These are phyloP conservation scores for Pestalotiopsis fici DNA, from an alignment of 2,329 filamentous ascomycete genomes.

Conservation along the genomic window DNA sequence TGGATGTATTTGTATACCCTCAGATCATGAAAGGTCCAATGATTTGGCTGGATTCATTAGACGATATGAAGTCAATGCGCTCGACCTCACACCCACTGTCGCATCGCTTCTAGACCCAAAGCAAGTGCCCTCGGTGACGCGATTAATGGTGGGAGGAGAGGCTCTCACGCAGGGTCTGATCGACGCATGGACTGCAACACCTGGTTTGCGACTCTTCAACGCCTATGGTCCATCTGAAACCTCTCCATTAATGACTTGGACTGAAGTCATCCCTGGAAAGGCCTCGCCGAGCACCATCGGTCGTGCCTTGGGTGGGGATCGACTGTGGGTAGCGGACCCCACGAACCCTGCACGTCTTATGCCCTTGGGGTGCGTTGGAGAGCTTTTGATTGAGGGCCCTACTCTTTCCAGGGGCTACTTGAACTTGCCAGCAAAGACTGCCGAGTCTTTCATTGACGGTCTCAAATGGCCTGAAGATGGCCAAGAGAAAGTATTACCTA, in stretches of 20 bases:
- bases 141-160: constrained; percentile 26
- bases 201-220: background rate
- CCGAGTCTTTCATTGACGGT: background rate
- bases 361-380: background rate
- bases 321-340: background rate
- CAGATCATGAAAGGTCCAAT: constrained; percentile 37
- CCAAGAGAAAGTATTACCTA: background rate
- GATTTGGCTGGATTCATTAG: constrained; percentile 31
- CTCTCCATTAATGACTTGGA: constrained; percentile 30
- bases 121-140: constrained; percentile 21
- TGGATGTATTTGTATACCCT: constrained; percentile 41
- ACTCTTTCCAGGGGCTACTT: constrained; percentile 4
- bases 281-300: background rate
- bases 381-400: constrained; percentile 4
- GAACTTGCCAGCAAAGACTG: background rate
- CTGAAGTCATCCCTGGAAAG: constrained; percentile 29
- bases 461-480: constrained; percentile 12
- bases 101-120: constrained; percentile 22
- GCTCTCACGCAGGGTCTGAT: constrained; percentile 14
- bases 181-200: background rate
- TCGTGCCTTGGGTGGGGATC: background rate
- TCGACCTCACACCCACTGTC: constrained; percentile 28
- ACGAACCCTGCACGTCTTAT: background rate
- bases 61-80: constrained; percentile 18
- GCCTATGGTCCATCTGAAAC: constrained; percentile 1